These are phyloP conservation scores for Phytophthora gonapodyides DNA, from an alignment of 352 stramenopile genomes.

Conservation along the genomic window DNA sequence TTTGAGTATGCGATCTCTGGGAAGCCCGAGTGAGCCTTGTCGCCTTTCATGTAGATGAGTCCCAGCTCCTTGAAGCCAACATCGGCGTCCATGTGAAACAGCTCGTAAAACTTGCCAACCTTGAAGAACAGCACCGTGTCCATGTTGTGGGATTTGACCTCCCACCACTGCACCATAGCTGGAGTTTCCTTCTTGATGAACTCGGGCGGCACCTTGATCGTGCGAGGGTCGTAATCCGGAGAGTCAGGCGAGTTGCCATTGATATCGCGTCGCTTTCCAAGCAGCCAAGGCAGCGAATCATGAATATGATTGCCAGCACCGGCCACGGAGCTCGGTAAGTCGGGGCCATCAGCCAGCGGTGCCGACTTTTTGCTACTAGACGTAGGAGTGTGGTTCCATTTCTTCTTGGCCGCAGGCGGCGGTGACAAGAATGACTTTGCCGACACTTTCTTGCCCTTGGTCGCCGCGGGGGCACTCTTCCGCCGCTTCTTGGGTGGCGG, in stretches of 20 bases:
- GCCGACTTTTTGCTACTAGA: conserved; percentile 39
- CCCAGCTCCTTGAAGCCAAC: conserved; percentile 95
- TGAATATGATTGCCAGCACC: conserved; percentile 85
- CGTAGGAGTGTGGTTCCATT: conserved; percentile 21
- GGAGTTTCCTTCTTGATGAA: conserved; percentile 93
- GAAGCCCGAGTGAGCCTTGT: conserved; percentile 98
- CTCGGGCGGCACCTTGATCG: conserved; percentile 87
- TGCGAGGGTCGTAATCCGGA: conserved; percentile 93
- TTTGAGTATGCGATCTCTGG: conserved; percentile 98
- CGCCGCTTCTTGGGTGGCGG: conserved; percentile 46
- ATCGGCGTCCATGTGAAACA: conserved; percentile 99
- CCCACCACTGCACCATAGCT: conserved; percentile 98
- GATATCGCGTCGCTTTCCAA: conserved; percentile 87
- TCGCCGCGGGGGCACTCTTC: conserved; percentile 38
- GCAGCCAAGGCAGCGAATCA: conserved; percentile 93
- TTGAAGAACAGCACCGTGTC: conserved; percentile 99
- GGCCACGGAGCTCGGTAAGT: conserved; percentile 43
- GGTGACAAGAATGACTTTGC: conserved; percentile 49
- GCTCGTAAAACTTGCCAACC: conserved; percentile 97
- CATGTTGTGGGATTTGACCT: conserved; percentile 97
- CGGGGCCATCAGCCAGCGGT: conserved; percentile 24
- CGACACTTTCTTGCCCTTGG: conserved; percentile 31
- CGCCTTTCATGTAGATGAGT: conserved; percentile 99
- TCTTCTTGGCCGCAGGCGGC: conserved; percentile 34
- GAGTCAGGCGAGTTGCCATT: conserved; percentile 81